These are phyloP conservation scores for Lactarius hengduanensis DNA, from an alignment of 768 basidiomycete species.

Conservation along the genomic window DNA sequence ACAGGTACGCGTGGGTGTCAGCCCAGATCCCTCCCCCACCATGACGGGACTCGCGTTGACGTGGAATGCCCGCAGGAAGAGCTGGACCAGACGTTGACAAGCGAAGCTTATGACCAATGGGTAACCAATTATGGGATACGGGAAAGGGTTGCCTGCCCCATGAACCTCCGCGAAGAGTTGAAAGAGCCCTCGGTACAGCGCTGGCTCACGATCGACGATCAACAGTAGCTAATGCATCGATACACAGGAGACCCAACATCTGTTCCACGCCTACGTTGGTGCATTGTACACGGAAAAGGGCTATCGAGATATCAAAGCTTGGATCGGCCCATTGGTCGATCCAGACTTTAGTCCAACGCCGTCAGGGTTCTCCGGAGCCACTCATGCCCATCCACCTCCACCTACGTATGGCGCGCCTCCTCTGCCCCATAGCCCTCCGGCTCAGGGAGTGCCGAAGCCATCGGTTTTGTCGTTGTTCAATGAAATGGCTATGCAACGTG, in stretches of 20 bases:
- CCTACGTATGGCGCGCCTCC: constrained; percentile 41
- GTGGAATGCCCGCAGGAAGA: neutral
- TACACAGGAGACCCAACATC: constrained; percentile 20
- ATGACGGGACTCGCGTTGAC: neutral
- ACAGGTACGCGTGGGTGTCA: constrained; percentile 42
- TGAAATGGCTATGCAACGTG: constrained; percentile 65
- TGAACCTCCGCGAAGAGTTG: constrained; percentile 12
- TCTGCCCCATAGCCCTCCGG: constrained; percentile 51
- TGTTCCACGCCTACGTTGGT: constrained; percentile 27
- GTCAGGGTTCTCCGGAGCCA: constrained; percentile 18
- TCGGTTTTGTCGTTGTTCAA: constrained; percentile 75
- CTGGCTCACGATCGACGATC: neutral
- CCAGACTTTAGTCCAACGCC: constrained; percentile 1
- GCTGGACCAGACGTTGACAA: neutral
- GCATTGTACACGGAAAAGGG: constrained; percentile 21
- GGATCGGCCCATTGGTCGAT: constrained; percentile 24
- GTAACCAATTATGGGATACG: constrained; percentile 24
- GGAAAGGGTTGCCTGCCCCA: constrained; percentile 19
- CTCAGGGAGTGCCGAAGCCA: constrained; percentile 60
- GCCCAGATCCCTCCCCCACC: neutral
- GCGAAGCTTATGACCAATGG: constrained; percentile 22
- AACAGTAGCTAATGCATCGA: neutral
- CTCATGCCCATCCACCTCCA: constrained; percentile 30
- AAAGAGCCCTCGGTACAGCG: constrained; percentile 1
- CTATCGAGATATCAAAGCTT: constrained; percentile 1